Percentiles rank a stretch among this genome's conserved stretches.
Conservation (phyloP, 73 alveolate species). For the Symbiodinium natans region DNA sequence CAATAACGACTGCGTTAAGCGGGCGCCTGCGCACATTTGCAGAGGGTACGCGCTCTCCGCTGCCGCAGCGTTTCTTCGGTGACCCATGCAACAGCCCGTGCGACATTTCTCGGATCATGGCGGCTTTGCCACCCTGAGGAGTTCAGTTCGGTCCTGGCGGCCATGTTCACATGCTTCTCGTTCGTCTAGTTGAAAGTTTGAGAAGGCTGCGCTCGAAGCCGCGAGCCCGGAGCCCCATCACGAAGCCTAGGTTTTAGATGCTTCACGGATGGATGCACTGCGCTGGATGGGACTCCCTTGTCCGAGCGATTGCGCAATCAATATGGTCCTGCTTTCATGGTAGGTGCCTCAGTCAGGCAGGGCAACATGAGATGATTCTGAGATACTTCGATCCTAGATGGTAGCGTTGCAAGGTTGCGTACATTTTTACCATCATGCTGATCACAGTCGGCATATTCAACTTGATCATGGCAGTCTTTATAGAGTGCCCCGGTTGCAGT, state of each 20-base stretch:
- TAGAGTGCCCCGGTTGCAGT: background rate
- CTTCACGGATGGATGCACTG: constrained; percentile 25
- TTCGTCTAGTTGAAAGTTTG: too few relatives aligned
- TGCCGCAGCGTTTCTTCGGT: background rate
- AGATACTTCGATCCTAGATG: background rate
- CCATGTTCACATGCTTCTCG: background rate
- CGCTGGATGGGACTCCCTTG: background rate
- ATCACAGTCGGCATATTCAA: background rate
- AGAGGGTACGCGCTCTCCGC: too few relatives aligned
- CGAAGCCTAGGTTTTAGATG: background rate
- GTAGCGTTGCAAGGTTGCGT: background rate
- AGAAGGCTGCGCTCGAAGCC: too few relatives aligned
- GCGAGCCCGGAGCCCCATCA: too few relatives aligned
- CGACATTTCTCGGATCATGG: too few relatives aligned
- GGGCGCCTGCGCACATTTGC: too few relatives aligned
- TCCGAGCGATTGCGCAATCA: background rate
- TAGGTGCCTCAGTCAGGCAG: background rate
- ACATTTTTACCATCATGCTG: background rate
- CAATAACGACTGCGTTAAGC: too few relatives aligned
- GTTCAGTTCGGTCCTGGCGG: background rate
- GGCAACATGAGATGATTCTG: too few relatives aligned
- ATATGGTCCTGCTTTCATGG: background rate
- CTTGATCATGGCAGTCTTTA: background rate
- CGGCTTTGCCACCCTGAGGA: too few relatives aligned
- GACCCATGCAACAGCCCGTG: too few relatives aligned